Evolutionary conservation across 805 yeast species (phyloP).

Genomic region (Spencermartinsiella europaea): DNA sequence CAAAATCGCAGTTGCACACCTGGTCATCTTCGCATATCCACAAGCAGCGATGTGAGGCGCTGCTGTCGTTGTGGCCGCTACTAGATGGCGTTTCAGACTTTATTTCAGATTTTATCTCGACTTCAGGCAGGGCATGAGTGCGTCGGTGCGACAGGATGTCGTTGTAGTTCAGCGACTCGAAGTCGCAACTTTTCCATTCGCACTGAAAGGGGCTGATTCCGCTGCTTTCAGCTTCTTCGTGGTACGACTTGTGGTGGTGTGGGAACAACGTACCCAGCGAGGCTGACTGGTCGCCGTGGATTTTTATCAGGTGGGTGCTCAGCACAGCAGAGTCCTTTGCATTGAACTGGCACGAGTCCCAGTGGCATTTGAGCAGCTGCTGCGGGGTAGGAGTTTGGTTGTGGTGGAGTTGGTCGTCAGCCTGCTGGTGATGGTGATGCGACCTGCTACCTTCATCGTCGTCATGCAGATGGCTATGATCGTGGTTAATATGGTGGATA

Average conservation of each 20-base stretch:
- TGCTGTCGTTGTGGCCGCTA: background rate
- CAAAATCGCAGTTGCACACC: slow-evolving; percentile 49
- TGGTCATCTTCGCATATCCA: slow-evolving; percentile 35
- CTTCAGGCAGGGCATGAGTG: slow-evolving; percentile 5
- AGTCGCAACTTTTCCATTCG: slow-evolving; percentile 74
- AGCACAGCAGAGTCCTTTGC: slow-evolving; percentile 38
- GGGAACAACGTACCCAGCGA: slow-evolving; percentile 13
- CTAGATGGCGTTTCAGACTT: slow-evolving; percentile 7
- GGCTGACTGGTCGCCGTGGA: background rate
- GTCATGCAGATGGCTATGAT: no score
- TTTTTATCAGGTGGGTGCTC: slow-evolving; percentile 42
- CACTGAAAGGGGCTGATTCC: slow-evolving; percentile 39
- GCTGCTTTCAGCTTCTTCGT: slow-evolving; percentile 12
- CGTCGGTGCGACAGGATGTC: background rate
- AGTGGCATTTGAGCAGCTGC: slow-evolving; percentile 44
- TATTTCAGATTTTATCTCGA: background rate
- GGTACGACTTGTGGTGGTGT: slow-evolving; percentile 13
- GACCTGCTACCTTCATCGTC: background rate
- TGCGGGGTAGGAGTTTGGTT: slow-evolving; percentile 9
- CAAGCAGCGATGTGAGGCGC: slow-evolving; percentile 31
- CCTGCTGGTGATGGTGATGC: background rate
- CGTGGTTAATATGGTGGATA: no score
- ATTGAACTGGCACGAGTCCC: slow-evolving; percentile 57
- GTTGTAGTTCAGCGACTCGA: slow-evolving; percentile 25
- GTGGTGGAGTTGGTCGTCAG: no score